Base-by-base conservation (phyloP, 2,329 filamentous ascomycete genomes). In the Colletotrichum phormii region DNA sequence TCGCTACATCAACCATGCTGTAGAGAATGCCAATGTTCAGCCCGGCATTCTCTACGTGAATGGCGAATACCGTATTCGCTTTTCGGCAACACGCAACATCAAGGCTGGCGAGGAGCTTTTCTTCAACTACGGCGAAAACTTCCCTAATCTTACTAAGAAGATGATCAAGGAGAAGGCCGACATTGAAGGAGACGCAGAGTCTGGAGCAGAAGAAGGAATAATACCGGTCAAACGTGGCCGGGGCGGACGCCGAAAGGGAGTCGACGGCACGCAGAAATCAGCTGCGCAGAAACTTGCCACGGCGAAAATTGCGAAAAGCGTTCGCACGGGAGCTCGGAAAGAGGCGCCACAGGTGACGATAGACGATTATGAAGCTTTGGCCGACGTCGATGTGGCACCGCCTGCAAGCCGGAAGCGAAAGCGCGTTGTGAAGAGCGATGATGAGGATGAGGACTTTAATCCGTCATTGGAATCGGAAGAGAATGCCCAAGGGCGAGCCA, bases 1-100 rank as follows among this genome's bases (percentile, higher is more conserved):
- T 59, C 90, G 94, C 4, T 97, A 95, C 82, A 94, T 97, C 80
- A 97, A 97, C 80, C 93, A 96, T 77, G 91, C 93, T 15, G 86
- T 87, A 1, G 85, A 86, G 60, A 80, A 81, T 57, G 84, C 86
- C 73, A 90, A 91, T 75, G 89, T 91, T 72, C 87, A 85, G 18
- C 89, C 93, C 1, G 89, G 89, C 71, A 92, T 94, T 65, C 81
- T 93, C 18, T 89, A 94, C 63, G 94, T 94, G 71, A 94, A 94
- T 77, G 92, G 92, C 29, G 91, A 94, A 74, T 92, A 92, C 76
- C 89, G 94, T 15, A 94, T 97, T 79, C 93, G 91, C 57, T 93
- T 97, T 77, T 91, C 89, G 59, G 93, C 94, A 0, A 85, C 88
- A 67, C 86, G 89, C 2, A 87, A 92, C 53, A 93, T 97, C 77